Evolutionary conservation across 768 basidiomycete species (phyloP), one percentile per base, ranked within the genome.

Genomic region (Kondoa subrosea): DNA sequence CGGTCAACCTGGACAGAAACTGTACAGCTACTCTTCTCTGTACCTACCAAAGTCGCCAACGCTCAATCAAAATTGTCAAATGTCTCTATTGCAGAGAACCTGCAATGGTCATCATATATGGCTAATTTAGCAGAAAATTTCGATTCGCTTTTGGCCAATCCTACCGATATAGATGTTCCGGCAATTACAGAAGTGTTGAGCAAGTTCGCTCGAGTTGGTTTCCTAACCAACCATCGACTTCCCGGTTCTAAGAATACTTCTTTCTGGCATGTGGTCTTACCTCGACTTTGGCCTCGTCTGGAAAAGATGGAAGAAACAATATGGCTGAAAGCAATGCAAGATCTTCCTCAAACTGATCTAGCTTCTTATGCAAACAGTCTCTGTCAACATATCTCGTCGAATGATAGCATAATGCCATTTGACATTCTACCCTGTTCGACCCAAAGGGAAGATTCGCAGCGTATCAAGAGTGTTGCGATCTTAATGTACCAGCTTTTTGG

Each of bases 11-110:
- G 61, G 61, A 16, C 30, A 27, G 61, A 63, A 21, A 33, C 8
- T 31, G n/a, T 63, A 27, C 27, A 63, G 8, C 12, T 31, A 16
- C 16, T 63, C 26, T 57, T 67, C 26, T 33, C 69, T 15, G 34
- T 69, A 26, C 69, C 69, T 4, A 59, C 66, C 29, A 69, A 40
- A 56, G 60, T 67, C 2, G 14, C 69, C 25, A 69, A 66, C 50
- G 33, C 66, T 27, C 27, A 3, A 2, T 12, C n/a, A 12, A 58
- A 26, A 26, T 56, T n/a, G 34, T 25, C 4, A 14, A 58, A 59
- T 31, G 58, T 25, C 4, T n/a, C 2, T 8, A 21, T 62, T 12
- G 57, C 68, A 21, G 4, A 12, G 16, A 50, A 1, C 15, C 30
- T 69, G 15, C 33, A 69, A 26, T 69, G 69, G 69, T 62, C 57